Percentiles rank a stretch among this genome's conserved stretches.
Evolutionary conservation across 2,329 filamentous ascomycete species (phyloP).

Genomic region (Tolypocladium paradoxum): DNA sequence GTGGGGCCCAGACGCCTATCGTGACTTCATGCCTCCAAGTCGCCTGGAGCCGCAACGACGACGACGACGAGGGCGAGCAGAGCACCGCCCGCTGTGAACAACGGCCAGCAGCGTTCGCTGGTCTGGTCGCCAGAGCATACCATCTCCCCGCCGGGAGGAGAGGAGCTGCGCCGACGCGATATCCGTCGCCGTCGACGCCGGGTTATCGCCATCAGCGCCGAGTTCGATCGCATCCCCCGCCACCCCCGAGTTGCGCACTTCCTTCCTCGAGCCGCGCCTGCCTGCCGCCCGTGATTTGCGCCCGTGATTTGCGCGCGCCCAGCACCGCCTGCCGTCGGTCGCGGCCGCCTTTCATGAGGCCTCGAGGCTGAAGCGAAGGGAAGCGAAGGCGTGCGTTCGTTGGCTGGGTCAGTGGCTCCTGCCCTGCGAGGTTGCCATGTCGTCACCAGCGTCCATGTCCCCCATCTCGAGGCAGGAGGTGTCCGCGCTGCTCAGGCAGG

Average conservation of each 20-base stretch:
- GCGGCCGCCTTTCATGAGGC: background rate
- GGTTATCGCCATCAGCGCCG: background rate
- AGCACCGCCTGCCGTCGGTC: background rate
- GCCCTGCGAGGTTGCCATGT: conserved; percentile 8
- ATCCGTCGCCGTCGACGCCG: background rate
- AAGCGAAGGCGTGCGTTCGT: background rate
- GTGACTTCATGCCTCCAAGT: background rate
- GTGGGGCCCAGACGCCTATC: background rate
- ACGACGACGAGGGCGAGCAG: background rate
- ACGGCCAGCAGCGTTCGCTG: background rate
- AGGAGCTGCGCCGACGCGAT: background rate
- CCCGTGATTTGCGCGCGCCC: background rate
- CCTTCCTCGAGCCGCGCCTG: background rate
- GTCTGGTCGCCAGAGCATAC: background rate
- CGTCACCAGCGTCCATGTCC: conserved; percentile 13
- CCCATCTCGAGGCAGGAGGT: conserved; percentile 30
- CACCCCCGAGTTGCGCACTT: background rate
- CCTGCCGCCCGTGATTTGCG: background rate
- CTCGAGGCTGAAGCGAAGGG: background rate
- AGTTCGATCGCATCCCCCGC: background rate
- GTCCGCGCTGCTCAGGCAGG: conserved; percentile 30
- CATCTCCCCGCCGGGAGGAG: background rate
- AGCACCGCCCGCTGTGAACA: background rate
- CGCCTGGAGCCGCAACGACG: background rate
- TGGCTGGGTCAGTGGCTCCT: conserved; percentile 1